Evolutionary conservation across 306 rosid genomes (phyloP), one percentile per base, ranked within the genome.

Genomic region (Dalbergia oliveri): DNA sequence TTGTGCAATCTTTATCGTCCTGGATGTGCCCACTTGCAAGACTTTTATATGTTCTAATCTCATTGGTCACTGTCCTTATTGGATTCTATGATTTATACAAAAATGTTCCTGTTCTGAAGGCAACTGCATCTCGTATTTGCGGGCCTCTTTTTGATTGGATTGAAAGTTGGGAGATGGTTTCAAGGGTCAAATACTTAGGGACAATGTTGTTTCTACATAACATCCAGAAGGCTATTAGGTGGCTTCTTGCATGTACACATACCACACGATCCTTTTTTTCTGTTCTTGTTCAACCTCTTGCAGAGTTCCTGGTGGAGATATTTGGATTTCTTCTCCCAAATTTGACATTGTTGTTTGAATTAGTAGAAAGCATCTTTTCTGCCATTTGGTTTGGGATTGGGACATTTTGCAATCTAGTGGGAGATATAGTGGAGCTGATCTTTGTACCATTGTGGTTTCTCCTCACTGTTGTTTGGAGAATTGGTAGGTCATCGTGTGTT

Each of bases 21-120:
- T 95, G 98, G 99, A 95, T 95, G 99, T 95, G 98, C 81, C 99
- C 93, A 1, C 87, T 95, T 75, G 99, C 91, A 1, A 88, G 99
- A 86, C 81, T 90, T 51, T 75, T 95, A 43, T 95, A 93, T 69
- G 91, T 95, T 64, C 63, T 93, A 54, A 89, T 95, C 76, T 93
- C 98, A 70, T 78, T 90, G 77, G 90, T 86, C 82, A 95, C 99
- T 44, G 99, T 93, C 65, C 94, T 95, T 39, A 93, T 95, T 77
- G 99, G 99, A 83, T 93, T 95, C 73, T 95, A 90, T 72, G 99
- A 95, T 78, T 84, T 95, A 57, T 95, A 95, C 89, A 95, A 95
- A 82, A 95, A 95, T 84, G 98, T 95, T 83, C 99, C 99, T 44
- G 89, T 95, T 76, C 94, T 95, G 66, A 95, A 95, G 88, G 96